phyloP scores from a whole-genome alignment of 2,329 filamentous ascomycete species.

The Calonectria pseudoturangicola region DNA sequence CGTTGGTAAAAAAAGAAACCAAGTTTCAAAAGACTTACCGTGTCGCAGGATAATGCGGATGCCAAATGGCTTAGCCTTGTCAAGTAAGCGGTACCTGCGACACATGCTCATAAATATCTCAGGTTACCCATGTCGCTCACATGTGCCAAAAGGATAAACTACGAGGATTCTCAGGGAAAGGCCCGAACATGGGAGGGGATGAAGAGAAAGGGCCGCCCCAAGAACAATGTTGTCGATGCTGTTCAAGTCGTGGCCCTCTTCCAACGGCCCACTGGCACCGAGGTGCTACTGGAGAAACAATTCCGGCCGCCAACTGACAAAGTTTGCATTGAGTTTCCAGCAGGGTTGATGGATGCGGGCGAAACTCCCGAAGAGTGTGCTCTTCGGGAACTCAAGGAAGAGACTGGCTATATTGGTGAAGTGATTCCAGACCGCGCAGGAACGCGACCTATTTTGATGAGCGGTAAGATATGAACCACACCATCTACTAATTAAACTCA shows the following conservation, averaged over 20 bases:
- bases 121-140: not conserved
- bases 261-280: slow-evolving; percentile 69
- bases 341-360: slow-evolving; percentile 77
- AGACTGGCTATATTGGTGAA: slow-evolving; percentile 79
- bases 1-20: not conserved
- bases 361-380: slow-evolving; percentile 78
- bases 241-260: slow-evolving; percentile 84
- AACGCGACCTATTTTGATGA: slow-evolving; percentile 29
- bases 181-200: slow-evolving; percentile 82
- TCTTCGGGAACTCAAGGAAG: slow-evolving; percentile 78
- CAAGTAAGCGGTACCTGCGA: slow-evolving; percentile 17
- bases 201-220: slow-evolving; percentile 80
- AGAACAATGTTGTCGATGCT: slow-evolving; percentile 78
- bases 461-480: not conserved
- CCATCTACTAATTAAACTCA: slow-evolving; percentile 60
- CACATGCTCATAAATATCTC: slow-evolving; percentile 15
- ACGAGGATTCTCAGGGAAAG: slow-evolving; percentile 76
- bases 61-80: slow-evolving; percentile 38
- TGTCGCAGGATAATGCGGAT: slow-evolving; percentile 18
- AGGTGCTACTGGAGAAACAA: slow-evolving; percentile 81
- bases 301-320: slow-evolving; percentile 77
- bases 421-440: slow-evolving; percentile 53
- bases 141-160: slow-evolving; percentile 70
- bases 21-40: not conserved
- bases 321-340: slow-evolving; percentile 78